Conservation (phyloP, 129 eudicot species). For the Chrysanthemum makinoi region DNA sequence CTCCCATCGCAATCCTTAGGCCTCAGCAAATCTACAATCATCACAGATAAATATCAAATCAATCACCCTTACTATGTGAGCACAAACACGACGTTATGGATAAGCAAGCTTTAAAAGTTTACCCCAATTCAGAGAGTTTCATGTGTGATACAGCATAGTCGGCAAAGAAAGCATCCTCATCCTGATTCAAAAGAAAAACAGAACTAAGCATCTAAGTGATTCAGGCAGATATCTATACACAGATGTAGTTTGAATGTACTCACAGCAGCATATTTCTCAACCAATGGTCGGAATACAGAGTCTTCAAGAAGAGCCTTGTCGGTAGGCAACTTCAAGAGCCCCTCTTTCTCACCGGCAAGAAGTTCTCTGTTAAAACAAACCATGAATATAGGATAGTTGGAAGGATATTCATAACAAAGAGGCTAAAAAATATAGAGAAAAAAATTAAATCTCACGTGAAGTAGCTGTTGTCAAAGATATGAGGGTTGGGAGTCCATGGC, state of each 20-base stretch:
- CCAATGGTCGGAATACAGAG: slow-evolving; percentile 66
- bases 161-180: slow-evolving; percentile 79
- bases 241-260: slow-evolving; percentile 18
- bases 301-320: slow-evolving; percentile 78
- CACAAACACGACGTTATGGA: not conserved
- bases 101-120: not conserved
- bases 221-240: too few relatives aligned
- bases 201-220: not conserved
- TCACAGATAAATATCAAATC: not conserved
- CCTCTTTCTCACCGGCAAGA: slow-evolving; percentile 78
- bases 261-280: slow-evolving; percentile 77
- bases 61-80: not conserved
- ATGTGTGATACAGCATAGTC: slow-evolving; percentile 81
- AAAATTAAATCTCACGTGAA: slow-evolving; percentile 49
- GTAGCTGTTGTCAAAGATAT: slow-evolving; percentile 76
- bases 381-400: not conserved
- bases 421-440: not conserved
- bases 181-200: slow-evolving; percentile 31
- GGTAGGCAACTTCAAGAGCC: slow-evolving; percentile 72
- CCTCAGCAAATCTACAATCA: not conserved
- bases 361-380: slow-evolving; percentile 51
- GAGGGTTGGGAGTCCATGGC: slow-evolving; percentile 79
- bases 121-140: slow-evolving; percentile 89
- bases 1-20: not conserved
- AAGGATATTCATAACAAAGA: not conserved